Percentiles rank a stretch among this genome's conserved stretches.
Evolutionary conservation across 257 asterid genomes (phyloP).

Genomic region (Sherardia arvensis): DNA sequence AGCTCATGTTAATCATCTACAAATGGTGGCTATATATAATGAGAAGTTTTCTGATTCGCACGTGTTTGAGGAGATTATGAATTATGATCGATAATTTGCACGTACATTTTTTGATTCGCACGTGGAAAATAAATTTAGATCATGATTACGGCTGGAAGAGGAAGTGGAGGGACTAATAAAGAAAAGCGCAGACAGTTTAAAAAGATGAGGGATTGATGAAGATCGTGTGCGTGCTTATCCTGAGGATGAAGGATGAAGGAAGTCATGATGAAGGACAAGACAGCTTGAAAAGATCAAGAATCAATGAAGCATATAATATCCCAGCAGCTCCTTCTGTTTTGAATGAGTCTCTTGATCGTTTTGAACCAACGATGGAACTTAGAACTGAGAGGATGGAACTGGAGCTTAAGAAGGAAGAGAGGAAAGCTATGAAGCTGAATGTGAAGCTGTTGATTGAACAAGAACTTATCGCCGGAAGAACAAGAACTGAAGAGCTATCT

Average conservation of each 20-base stretch:
- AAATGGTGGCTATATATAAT: too few species aligned
- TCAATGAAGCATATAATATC: neutral
- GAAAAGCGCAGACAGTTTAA: neutral
- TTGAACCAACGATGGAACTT: neutral
- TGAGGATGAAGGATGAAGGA: too few species aligned
- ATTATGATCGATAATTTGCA: too few species aligned
- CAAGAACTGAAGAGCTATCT: neutral
- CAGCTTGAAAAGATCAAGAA: neutral
- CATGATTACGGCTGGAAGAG: neutral
- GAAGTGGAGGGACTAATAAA: neutral
- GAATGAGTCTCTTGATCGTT: neutral
- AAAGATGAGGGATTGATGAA: neutral
- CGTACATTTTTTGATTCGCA: too few species aligned
- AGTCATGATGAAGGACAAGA: too few species aligned
- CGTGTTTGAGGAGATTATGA: too few species aligned
- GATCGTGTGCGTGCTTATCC: neutral
- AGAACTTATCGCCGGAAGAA: neutral
- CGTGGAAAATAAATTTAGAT: neutral
- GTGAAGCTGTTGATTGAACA: neutral
- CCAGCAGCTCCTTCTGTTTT: neutral
- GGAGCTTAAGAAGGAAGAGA: neutral
- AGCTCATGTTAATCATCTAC: too few species aligned
- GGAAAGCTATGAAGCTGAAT: neutral
- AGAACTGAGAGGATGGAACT: neutral
- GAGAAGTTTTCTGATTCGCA: neutral